These are phyloP conservation scores for Populus simonii DNA, from an alignment of 345 rosid species.

Conservation along the genomic window DNA sequence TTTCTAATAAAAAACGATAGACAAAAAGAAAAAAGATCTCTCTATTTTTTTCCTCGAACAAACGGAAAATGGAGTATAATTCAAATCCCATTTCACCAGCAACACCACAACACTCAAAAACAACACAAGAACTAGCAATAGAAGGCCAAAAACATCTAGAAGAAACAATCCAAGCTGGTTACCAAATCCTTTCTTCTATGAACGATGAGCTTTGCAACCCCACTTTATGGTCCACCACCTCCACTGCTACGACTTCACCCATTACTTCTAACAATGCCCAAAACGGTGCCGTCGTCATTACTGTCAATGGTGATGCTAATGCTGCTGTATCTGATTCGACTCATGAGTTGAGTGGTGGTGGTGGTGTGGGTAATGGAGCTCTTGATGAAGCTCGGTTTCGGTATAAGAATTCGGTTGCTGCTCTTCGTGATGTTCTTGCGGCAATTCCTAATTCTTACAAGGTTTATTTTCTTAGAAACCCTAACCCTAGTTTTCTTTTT, in stretches of 20 bases:
- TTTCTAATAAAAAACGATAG: not conserved
- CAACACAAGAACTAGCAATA: slow-evolving; percentile 79
- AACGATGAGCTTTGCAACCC: slow-evolving; percentile 96
- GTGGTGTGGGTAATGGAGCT: slow-evolving; percentile 60
- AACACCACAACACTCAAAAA: slow-evolving; percentile 24
- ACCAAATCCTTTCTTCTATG: slow-evolving; percentile 78
- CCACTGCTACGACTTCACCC: slow-evolving; percentile 18
- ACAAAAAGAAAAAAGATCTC: not conserved
- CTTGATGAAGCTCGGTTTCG: slow-evolving; percentile 84
- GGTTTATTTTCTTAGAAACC: slow-evolving; percentile 34
- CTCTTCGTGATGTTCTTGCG: slow-evolving; percentile 77
- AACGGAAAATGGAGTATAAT: slow-evolving; percentile 19
- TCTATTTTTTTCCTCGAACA: not conserved
- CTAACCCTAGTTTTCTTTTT: not conserved
- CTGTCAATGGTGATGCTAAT: slow-evolving; percentile 38
- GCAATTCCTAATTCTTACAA: slow-evolving; percentile 76
- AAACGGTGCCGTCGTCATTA: slow-evolving; percentile 16
- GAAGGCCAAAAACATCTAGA: slow-evolving; percentile 88
- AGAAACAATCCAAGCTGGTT: slow-evolving; percentile 84
- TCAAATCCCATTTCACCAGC: not conserved
- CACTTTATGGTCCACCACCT: slow-evolving; percentile 64
- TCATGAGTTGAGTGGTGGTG: slow-evolving; percentile 45
- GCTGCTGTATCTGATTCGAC: slow-evolving; percentile 34
- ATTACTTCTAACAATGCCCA: slow-evolving; percentile 27
- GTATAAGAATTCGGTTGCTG: slow-evolving; percentile 74